Base-by-base conservation (phyloP, 495 filamentous ascomycete genomes). In the Lophium mytilinum region DNA sequence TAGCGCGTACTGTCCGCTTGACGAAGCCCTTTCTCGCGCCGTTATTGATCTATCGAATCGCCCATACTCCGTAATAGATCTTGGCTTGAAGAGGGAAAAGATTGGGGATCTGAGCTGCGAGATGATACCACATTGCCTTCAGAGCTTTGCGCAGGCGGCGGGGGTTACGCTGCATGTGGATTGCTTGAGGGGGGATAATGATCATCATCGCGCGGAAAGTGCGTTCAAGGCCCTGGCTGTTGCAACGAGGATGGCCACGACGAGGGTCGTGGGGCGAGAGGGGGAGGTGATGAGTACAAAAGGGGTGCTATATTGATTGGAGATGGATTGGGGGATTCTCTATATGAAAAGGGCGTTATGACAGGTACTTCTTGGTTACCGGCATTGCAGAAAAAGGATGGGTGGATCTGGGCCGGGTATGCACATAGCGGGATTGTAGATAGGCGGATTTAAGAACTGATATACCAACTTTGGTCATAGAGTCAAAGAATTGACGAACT, bases 201-300 rank as follows among this genome's bases (percentile, higher is more conserved):
- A 98, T 72, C 93, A 98, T 72, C 93, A 97, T 71, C 76, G 90
- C 50, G 94, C 93, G 30, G 93, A 98, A 80, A 92, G 87, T 68
- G 93, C 93, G 42, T 97, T 98, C 69, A 98, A 98, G 80, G 94
- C 94, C 52, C 71, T 96, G 58, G 93, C 93, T 0, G 82, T 93
- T 49, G 93, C 93, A 4, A 77, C 93, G 19, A 75, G 83, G 59
- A 78, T 77, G 68, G 93, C 93, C 39, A 90, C 83, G 50, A 79
- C 76, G 53, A 75, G 83, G 64, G 81, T 93, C 3, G 79, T 82
- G 52, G 88, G 88, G 46, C 82, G 83, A 58, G 89, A 90, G 65
- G 89, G 89, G 0, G 93, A 98, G 80, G 82, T 96, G 34, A 86
- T 89, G 33, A 96, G 90, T 72, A 96, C 91, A 12, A 96, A 96